A percentile compares a stretch with the other conserved stretches of the same genome.
phyloP scores from a whole-genome alignment of 495 filamentous ascomycete species.

The Hypoxylon trugodes region DNA sequence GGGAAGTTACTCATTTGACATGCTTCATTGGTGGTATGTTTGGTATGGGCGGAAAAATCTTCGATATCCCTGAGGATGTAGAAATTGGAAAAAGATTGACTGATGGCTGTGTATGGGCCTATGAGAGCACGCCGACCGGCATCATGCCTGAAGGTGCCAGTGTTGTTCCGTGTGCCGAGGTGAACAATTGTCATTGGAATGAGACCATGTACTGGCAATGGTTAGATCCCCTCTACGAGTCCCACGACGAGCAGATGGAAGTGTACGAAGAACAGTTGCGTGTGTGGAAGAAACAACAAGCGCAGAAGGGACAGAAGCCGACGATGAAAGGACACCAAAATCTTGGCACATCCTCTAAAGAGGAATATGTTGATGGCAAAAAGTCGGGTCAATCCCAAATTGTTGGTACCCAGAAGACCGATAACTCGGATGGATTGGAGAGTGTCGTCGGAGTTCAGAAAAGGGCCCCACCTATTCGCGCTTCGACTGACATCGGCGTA shows the following conservation, averaged over 20 bases:
- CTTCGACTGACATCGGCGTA: neutral
- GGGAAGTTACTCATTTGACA: slow-evolving; percentile 78
- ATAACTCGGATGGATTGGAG: neutral
- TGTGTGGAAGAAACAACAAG: slow-evolving; percentile 44
- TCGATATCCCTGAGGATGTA: slow-evolving; percentile 78
- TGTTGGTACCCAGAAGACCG: neutral
- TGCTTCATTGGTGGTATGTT: slow-evolving; percentile 97
- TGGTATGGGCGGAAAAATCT: slow-evolving; percentile 87
- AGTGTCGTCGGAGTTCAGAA: slow-evolving; percentile 19
- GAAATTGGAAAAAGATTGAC: slow-evolving; percentile 84
- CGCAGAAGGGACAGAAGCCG: slow-evolving; percentile 29
- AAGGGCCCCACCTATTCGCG: slow-evolving; percentile 14
- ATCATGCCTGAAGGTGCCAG: slow-evolving; percentile 88
- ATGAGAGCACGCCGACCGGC: slow-evolving; percentile 79
- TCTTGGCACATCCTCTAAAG: slow-evolving; percentile 15
- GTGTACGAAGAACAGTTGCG: slow-evolving; percentile 48
- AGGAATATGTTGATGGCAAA: neutral
- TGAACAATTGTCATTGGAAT: slow-evolving; percentile 76
- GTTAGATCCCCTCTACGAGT: slow-evolving; percentile 59
- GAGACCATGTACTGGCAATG: slow-evolving; percentile 68
- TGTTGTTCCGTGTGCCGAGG: slow-evolving; percentile 72
- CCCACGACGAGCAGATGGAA: slow-evolving; percentile 49
- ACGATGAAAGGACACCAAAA: slow-evolving; percentile 33
- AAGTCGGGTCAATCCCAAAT: neutral
- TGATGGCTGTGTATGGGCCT: slow-evolving; percentile 95